These are phyloP conservation scores for Irpex sp. DNA, from an alignment of 1,284 basidiomycete species.

Conservation along the genomic window DNA sequence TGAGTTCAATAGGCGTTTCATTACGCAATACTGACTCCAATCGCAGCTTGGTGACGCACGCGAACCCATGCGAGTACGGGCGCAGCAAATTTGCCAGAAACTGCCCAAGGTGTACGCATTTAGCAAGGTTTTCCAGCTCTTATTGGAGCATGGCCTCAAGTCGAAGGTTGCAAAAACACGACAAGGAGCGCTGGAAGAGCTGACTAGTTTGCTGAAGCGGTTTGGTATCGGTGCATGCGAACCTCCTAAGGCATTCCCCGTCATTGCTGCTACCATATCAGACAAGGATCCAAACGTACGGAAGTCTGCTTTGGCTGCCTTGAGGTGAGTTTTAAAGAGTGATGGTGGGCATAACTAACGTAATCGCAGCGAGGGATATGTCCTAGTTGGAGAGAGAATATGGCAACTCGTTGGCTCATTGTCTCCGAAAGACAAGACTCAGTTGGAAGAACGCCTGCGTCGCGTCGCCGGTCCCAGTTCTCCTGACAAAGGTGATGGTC, in stretches of 20 bases:
- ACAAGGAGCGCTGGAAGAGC: slow-evolving; percentile 81
- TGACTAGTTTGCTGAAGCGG: slow-evolving; percentile 74
- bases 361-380: slow-evolving; percentile 69
- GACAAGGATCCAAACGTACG: slow-evolving; percentile 88
- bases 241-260: slow-evolving; percentile 75
- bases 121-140: slow-evolving; percentile 83
- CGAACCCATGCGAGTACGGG: slow-evolving; percentile 68
- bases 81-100: slow-evolving; percentile 69
- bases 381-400: slow-evolving; percentile 81
- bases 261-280: slow-evolving; percentile 78
- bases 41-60: slow-evolving; percentile 76
- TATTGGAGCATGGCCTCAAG: slow-evolving; percentile 83
- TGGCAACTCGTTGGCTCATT: slow-evolving; percentile 79
- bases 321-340: slow-evolving; percentile 51
- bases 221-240: slow-evolving; percentile 83
- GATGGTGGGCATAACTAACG: slow-evolving; percentile 10
- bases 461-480: slow-evolving; percentile 69
- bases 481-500: slow-evolving; percentile 41
- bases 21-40: slow-evolving; percentile 4
- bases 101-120: slow-evolving; percentile 84
- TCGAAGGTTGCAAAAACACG: slow-evolving; percentile 90
- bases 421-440: slow-evolving; percentile 84
- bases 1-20: slow-evolving; percentile 3
- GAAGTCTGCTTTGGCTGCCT: slow-evolving; percentile 73
- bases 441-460: slow-evolving; percentile 87